Conservation (phyloP, 805 yeast genomes). For the Candida silvatica region DNA sequence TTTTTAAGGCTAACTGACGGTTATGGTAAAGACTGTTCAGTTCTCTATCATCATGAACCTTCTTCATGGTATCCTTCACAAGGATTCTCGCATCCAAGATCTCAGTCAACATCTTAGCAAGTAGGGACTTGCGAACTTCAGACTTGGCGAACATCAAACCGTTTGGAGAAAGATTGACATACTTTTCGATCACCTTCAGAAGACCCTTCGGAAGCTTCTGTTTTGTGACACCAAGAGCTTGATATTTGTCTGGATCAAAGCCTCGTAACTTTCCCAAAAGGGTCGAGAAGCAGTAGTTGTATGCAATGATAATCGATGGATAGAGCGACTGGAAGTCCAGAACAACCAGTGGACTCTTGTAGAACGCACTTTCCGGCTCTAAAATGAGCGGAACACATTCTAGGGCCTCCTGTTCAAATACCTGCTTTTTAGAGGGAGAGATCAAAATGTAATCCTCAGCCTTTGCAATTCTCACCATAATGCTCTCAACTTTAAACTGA, state of each 20-base stretch:
- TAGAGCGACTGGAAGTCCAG: conserved; percentile 90
- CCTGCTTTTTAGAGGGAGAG: conserved; percentile 77
- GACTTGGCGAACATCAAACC: conserved; percentile 73
- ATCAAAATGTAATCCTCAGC: conserved; percentile 62
- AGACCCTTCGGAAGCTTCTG: conserved; percentile 50
- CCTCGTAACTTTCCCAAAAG: conserved; percentile 54
- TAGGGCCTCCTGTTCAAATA: conserved; percentile 74
- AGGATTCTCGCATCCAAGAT: conserved; percentile 71
- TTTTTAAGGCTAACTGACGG: conserved; percentile 78
- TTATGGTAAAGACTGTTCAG: conserved; percentile 54
- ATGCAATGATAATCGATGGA: conserved; percentile 88
- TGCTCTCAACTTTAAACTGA: conserved; percentile 87
- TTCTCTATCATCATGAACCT: conserved; percentile 37
- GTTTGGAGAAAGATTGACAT: conserved; percentile 73
- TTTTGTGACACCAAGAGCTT: conserved; percentile 43
- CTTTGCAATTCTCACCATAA: conserved; percentile 66
- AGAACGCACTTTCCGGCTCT: conserved; percentile 84
- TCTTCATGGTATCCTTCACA: conserved; percentile 67
- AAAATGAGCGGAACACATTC: conserved; percentile 85
- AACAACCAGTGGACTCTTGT: conserved; percentile 83
- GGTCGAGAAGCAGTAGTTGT: conserved; percentile 79
- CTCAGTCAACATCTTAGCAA: conserved; percentile 81
- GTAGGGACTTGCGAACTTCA: conserved; percentile 54
- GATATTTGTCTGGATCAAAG: conserved; percentile 33
- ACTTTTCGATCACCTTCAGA: conserved; percentile 39